phyloP scores from a whole-genome alignment of 2,329 filamentous ascomycete genomes.

The Hymenoscyphus infarciens region DNA sequence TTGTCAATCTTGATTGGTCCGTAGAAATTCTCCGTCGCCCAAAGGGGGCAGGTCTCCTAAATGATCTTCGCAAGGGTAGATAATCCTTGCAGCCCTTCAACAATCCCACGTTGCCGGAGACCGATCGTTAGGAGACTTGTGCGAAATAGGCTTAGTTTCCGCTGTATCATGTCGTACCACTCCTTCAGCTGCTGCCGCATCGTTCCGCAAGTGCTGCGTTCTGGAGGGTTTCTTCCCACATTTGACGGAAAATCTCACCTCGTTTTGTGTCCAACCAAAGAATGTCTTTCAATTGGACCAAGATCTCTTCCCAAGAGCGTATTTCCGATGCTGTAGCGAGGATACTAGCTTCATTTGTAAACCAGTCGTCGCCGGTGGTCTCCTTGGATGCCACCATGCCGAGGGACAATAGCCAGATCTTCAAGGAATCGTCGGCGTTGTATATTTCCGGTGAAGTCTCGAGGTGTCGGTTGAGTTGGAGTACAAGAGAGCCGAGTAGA shows the following conservation, averaged over 20 bases:
- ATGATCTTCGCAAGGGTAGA: background rate
- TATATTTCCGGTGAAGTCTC: slow-evolving; percentile 27
- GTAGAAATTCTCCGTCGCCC: background rate
- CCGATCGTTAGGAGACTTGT: background rate
- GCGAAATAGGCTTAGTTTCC: background rate
- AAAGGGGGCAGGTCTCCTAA: background rate
- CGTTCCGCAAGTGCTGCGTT: background rate
- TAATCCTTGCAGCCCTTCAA: background rate
- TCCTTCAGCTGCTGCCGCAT: background rate
- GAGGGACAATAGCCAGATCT: slow-evolving; percentile 43
- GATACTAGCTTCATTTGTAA: slow-evolving; percentile 28
- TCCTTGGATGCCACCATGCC: slow-evolving; percentile 39
- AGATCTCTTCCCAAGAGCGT: slow-evolving; percentile 28
- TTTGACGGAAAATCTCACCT: background rate
- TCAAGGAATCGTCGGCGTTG: slow-evolving; percentile 29
- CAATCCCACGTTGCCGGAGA: background rate
- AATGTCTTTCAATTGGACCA: slow-evolving; percentile 25
- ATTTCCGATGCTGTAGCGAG: slow-evolving; percentile 12
- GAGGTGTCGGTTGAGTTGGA: slow-evolving; percentile 32
- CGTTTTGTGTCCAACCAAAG: slow-evolving; percentile 33
- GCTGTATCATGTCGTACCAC: background rate
- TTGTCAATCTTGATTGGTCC: background rate
- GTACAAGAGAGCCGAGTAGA: slow-evolving; percentile 38
- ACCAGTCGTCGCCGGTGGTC: slow-evolving; percentile 33
- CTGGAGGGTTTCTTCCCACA: background rate